Percentiles rank a stretch among this genome's conserved stretches.
phyloP scores from a whole-genome alignment of 257 asterid species.

The Solanum chiquidenum region DNA sequence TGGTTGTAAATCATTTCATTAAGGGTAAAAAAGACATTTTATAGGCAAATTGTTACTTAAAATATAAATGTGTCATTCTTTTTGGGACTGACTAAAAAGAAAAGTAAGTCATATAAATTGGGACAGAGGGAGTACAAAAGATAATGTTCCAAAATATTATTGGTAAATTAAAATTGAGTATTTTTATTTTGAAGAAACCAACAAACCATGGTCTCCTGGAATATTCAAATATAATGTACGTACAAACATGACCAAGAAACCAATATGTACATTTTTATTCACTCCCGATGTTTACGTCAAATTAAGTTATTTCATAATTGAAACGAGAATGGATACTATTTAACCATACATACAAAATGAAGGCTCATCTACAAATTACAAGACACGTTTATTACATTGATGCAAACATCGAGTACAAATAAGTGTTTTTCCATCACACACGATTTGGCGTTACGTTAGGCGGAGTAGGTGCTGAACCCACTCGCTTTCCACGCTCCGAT shows the following conservation, averaged over 20 bases:
- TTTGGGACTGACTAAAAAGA: too few species aligned
- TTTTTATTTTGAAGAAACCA: too few species aligned
- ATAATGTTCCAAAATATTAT: too few species aligned
- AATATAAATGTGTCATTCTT: too few species aligned
- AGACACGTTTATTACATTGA: not conserved
- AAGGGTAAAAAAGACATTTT: too few species aligned
- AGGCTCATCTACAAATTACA: not conserved
- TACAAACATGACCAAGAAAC: not conserved
- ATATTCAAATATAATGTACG: too few species aligned
- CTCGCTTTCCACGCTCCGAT: constrained; percentile 9
- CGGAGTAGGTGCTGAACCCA: constrained; percentile 14
- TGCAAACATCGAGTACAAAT: not conserved
- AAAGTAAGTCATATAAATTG: too few species aligned
- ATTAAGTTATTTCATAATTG: not conserved
- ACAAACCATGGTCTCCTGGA: too few species aligned
- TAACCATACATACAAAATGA: not conserved
- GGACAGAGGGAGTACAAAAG: too few species aligned
- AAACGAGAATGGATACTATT: not conserved
- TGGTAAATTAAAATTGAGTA: too few species aligned
- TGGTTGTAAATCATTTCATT: too few species aligned
- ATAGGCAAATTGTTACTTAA: too few species aligned
- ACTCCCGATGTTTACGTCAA: not conserved
- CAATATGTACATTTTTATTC: not conserved
- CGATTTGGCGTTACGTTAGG: not conserved
- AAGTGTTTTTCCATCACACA: not conserved